phyloP scores from a whole-genome alignment of 345 rosid species.

The Nasturtium officinale region DNA sequence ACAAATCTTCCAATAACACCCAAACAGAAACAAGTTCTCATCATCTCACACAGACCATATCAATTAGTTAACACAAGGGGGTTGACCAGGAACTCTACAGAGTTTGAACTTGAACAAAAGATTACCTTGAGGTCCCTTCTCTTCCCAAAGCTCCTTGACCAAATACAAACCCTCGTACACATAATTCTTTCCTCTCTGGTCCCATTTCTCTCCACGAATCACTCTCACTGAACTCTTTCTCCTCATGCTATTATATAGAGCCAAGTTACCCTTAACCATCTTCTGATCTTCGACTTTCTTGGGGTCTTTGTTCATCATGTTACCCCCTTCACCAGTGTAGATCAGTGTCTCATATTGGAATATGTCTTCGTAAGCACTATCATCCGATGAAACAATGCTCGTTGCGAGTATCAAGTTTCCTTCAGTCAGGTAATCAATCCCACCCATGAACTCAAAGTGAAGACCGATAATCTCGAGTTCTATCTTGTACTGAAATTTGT shows the following conservation, averaged over 20 bases:
- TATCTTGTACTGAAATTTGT: conserved; percentile 68
- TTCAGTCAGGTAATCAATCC: conserved; percentile 69
- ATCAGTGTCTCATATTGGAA: conserved; percentile 58
- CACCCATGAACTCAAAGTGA: conserved; percentile 65
- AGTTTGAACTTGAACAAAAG: conserved; percentile 67
- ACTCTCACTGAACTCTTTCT: conserved; percentile 71
- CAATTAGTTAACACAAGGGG: conserved; percentile 34
- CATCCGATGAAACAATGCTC: conserved; percentile 76
- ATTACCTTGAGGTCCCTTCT: conserved; percentile 59
- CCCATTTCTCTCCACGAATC: conserved; percentile 53
- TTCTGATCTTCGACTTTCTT: conserved; percentile 71
- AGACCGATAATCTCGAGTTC: conserved; percentile 79
- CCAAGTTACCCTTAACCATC: conserved; percentile 76
- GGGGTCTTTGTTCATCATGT: conserved; percentile 46
- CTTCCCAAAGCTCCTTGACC: conserved; percentile 63
- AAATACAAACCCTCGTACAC: conserved; percentile 77
- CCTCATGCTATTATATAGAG: conserved; percentile 57
- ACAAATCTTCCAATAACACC: background rate
- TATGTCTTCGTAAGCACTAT: conserved; percentile 55
- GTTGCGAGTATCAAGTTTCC: conserved; percentile 56
- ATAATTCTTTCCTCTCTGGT: conserved; percentile 49
- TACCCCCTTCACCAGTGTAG: conserved; percentile 84
- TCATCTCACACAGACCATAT: background rate
- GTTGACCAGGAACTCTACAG: conserved; percentile 59
- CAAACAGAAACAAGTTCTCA: background rate